Evolutionary conservation across 805 yeast genomes (phyloP), one percentile per base, ranked within the genome.

Genomic region (Sugiyamaella valdiviana): DNA sequence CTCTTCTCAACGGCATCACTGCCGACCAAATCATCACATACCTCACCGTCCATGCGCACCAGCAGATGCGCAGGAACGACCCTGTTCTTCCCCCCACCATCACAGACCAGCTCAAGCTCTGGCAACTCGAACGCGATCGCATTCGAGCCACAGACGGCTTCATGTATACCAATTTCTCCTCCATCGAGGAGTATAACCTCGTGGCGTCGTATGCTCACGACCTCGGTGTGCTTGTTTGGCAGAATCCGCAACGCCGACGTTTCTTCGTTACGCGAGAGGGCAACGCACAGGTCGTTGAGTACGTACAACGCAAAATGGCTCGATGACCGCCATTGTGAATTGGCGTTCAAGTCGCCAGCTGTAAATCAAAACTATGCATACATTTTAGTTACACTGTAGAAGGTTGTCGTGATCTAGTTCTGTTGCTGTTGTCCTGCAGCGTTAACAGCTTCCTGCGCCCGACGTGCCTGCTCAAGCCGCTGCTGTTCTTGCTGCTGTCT

Each of bases 121-220:
- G 99, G 99, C 98, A 93, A 69, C 72, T 93, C 51, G 99, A 93
- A 63, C 68, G 90, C 69, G 98, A 93, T 64, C 78, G 99, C 67
- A 86, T 93, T 55, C 82, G 85, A 57, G 78, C 93, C 0, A 85
- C 80, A 44, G 87, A 82, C 23, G 99, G 99, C 0, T 89, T 83
- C 51, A 66, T 93, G 41, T 93, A 86, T 68, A 83, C 87, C 49
- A 96, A 91, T 58, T 93, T 93, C 64, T 73, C 82, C 20, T 83
- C 74, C 51, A 83, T 77, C 46, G 77, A 79, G 52, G 98, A 93
- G 64, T 93, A 78, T 63, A 85, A 82, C 29, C 70, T 77, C 19
- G 72, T 88, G 35, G 76, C 78, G 39, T 77, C 77, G 44, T 93
- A 90, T 60, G 96, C 97, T 5, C 79, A 79, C 39, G 98, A 93